phyloP scores from a whole-genome alignment of 805 yeast species.

The Kazachstania psychrophila region DNA sequence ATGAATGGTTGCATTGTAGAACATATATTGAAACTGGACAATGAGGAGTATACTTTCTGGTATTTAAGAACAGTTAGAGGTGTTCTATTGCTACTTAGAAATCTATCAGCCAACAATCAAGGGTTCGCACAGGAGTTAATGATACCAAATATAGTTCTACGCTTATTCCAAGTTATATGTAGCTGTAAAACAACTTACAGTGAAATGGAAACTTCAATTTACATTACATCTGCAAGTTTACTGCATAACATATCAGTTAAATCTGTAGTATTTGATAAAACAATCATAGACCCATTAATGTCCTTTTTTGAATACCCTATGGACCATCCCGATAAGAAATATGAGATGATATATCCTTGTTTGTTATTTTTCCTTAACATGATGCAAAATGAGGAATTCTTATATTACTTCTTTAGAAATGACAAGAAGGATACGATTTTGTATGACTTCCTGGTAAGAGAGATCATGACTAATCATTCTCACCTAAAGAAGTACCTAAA shows the following conservation, averaged over 20 bases:
- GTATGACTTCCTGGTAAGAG: slow-evolving; percentile 12
- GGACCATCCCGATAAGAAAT: slow-evolving; percentile 5
- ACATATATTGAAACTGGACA: slow-evolving; percentile 1
- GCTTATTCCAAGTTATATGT: slow-evolving; percentile 6
- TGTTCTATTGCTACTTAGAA: slow-evolving; percentile 39
- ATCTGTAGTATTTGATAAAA: slow-evolving; percentile 13
- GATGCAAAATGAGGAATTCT: slow-evolving; percentile 18
- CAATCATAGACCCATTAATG: slow-evolving; percentile 12
- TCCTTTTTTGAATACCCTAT: slow-evolving; percentile 19
- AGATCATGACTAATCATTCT: slow-evolving; percentile 12
- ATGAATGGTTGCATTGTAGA: slow-evolving; percentile 8
- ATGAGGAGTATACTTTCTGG: slow-evolving; percentile 8
- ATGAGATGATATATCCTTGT: slow-evolving; percentile 13
- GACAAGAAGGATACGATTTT: slow-evolving; percentile 10
- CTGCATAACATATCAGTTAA: slow-evolving; percentile 20
- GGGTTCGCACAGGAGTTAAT: slow-evolving; percentile 21
- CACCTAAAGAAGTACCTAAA: slow-evolving; percentile 6
- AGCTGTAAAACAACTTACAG: slow-evolving; percentile 5
- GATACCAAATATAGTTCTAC: slow-evolving; percentile 12
- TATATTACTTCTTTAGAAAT: slow-evolving; percentile 19
- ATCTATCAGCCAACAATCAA: slow-evolving; percentile 33
- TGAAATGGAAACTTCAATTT: slow-evolving; percentile 18
- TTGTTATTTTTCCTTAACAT: slow-evolving; percentile 18
- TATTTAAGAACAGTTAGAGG: slow-evolving; percentile 38
- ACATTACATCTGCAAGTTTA: slow-evolving; percentile 13